These are phyloP conservation scores for Trichoderma cornu-damae DNA, from an alignment of 2,329 filamentous ascomycete species.

Conservation along the genomic window DNA sequence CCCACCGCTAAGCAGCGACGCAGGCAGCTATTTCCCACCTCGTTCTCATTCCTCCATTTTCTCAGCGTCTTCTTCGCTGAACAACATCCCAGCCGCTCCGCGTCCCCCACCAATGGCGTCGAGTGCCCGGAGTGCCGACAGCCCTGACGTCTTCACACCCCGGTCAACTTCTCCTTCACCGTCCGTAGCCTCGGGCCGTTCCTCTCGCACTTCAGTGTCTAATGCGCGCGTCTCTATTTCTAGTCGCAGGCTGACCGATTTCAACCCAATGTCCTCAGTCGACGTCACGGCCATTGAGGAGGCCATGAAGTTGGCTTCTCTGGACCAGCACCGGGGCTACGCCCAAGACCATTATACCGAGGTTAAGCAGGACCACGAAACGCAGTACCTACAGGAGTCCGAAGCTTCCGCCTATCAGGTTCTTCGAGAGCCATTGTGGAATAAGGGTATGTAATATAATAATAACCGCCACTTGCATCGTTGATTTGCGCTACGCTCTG, in stretches of 20 bases:
- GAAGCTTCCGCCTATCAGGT: constrained; percentile 57
- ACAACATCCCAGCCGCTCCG: constrained; percentile 25
- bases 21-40: constrained; percentile 6
- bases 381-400: constrained; percentile 49
- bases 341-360: constrained; percentile 51
- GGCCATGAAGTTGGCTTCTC: constrained; percentile 54
- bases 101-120: constrained; percentile 23
- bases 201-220: constrained; percentile 48
- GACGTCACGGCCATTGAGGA: constrained; percentile 54
- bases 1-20: background rate
- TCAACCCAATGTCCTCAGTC: constrained; percentile 53
- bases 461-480: constrained; percentile 22
- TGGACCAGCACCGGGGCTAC: constrained; percentile 58
- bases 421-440: constrained; percentile 58
- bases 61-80: constrained; percentile 16
- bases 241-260: constrained; percentile 45
- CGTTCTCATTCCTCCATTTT: constrained; percentile 23
- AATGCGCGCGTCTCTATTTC: constrained; percentile 49
- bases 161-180: constrained; percentile 49
- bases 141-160: constrained; percentile 50
- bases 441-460: constrained; percentile 57
- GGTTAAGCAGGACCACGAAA: constrained; percentile 49
- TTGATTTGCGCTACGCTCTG: background rate
- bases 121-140: constrained; percentile 36
- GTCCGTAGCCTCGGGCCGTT: constrained; percentile 43